Base-by-base conservation (phyloP, 371 early-diverging fungal genomes). In the Mucor saturninus region DNA sequence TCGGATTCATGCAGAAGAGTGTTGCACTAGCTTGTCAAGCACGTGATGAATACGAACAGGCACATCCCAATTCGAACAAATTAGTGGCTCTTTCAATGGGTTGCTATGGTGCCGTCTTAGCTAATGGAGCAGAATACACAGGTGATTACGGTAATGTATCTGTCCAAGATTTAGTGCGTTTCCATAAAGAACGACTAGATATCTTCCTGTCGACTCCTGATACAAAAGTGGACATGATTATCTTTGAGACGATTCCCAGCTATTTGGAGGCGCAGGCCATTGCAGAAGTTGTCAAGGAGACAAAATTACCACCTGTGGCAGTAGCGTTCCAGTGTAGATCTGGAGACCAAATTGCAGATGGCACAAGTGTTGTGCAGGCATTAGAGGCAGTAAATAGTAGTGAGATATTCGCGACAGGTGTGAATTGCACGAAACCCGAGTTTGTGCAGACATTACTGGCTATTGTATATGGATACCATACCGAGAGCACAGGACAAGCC, bases 221-320 rank as follows among this genome's bases (percentile, higher is more conserved):
- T 52, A 56, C 63, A 4, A 61, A 65, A n/a, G 58, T 76, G 11
- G 85, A 86, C 63, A 62, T 88, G 3, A 64, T 88, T 52, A 61
- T 86, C 6, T 84, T 88, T 58, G 89, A 88, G 59, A 88, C 89
- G 0, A 72, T 88, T 10, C 89, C 89, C 26, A 79, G 76, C n/a
- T 65, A 58, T 6, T 42, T 65, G n/a, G 86, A 86, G 60, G 79
- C 78, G 13, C 58, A 73, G 42, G 83, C 83, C 0, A 84, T 88
- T 38, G 64, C 61, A 6, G 13, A 70, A 37, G 29, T 81, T 7
- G 51, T 80, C 2, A 21, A 28, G 3, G 53, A 43, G 58, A 31
- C 31, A 50, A 30, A 11, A 56, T 40, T 62, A 8, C 65, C 69
- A 2, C 78, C 74, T 39, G 67, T 74, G 2, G 79, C 71, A 28